A percentile compares a stretch with the other conserved stretches of the same genome.
Conservation (phyloP, 2,329 filamentous ascomycete species). For the Lasiodiplodia theobromae region DNA sequence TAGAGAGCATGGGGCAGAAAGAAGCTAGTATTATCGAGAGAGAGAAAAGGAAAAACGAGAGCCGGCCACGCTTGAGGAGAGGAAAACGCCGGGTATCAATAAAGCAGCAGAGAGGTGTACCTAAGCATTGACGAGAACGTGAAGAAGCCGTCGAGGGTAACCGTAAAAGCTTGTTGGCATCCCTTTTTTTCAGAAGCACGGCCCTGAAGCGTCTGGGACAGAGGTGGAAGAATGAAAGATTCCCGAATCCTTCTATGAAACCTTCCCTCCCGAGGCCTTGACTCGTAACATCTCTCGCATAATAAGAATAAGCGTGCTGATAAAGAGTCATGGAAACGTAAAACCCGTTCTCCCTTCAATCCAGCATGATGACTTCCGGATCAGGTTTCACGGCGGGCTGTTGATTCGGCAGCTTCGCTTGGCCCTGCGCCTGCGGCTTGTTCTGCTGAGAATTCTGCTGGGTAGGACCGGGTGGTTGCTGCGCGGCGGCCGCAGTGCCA, state of each 20-base stretch:
- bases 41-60: neutral
- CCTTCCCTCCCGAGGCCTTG: neutral
- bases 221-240: neutral
- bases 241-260: neutral
- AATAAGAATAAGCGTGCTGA: neutral
- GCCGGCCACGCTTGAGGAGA: slow-evolving; percentile 11
- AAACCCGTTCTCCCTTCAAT: slow-evolving; percentile 11
- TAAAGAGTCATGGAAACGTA: neutral
- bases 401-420: slow-evolving; percentile 12
- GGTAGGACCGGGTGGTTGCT: neutral
- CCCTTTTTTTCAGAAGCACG: neutral
- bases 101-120: slow-evolving; percentile 14
- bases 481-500: neutral
- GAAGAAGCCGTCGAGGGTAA: neutral
- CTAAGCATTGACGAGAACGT: slow-evolving; percentile 2
- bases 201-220: neutral
- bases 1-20: neutral
- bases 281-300: slow-evolving; percentile 10
- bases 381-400: neutral
- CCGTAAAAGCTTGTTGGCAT: neutral
- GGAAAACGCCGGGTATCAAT: slow-evolving; percentile 27
- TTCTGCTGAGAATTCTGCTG: slow-evolving; percentile 19
- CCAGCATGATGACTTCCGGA: slow-evolving; percentile 27
- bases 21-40: slow-evolving; percentile 5
- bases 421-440: slow-evolving; percentile 8